Evolutionary conservation across 2,329 filamentous ascomycete species (phyloP).

Genomic region (Diaporthe eres): DNA sequence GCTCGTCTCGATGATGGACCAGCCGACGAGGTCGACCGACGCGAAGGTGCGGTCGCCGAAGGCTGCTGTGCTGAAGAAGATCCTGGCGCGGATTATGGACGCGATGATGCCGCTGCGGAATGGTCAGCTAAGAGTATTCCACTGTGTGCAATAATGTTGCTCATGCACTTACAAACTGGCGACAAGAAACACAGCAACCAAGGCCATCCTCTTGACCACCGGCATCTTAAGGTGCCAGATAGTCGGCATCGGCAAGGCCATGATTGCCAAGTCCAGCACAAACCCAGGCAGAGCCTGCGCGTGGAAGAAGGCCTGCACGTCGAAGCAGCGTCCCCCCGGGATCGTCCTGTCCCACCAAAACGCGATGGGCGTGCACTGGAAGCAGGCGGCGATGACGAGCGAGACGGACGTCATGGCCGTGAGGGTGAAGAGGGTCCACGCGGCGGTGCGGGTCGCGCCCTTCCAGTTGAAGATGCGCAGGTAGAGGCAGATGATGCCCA

Average conservation of each 20-base stretch:
- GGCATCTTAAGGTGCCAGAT: constrained; percentile 49
- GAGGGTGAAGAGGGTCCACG: constrained; percentile 44
- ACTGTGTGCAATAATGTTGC: neutral
- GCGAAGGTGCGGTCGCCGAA: constrained; percentile 45
- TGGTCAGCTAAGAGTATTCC: neutral
- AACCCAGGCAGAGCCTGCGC: constrained; percentile 46
- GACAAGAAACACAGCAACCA: constrained; percentile 47
- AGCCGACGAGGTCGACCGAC: constrained; percentile 45
- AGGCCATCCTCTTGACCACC: constrained; percentile 45
- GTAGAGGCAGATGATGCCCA: constrained; percentile 50
- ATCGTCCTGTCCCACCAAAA: constrained; percentile 61
- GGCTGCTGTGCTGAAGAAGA: constrained; percentile 44
- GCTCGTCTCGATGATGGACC: constrained; percentile 47
- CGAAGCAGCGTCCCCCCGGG: constrained; percentile 54
- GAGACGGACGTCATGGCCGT: constrained; percentile 45
- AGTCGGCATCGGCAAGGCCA: constrained; percentile 47
- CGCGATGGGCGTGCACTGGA: constrained; percentile 57
- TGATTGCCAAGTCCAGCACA: constrained; percentile 47
- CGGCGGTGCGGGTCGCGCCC: constrained; percentile 43
- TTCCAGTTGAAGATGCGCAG: constrained; percentile 50
- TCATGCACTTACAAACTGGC: constrained; percentile 46
- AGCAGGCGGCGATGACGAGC: constrained; percentile 44
- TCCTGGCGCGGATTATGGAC: constrained; percentile 43
- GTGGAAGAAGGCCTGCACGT: constrained; percentile 48
- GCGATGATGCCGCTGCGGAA: constrained; percentile 45